Evolutionary conservation across 179 eudicot species (phyloP), one percentile per base, ranked within the genome.

Genomic region (Nepenthes alata): DNA sequence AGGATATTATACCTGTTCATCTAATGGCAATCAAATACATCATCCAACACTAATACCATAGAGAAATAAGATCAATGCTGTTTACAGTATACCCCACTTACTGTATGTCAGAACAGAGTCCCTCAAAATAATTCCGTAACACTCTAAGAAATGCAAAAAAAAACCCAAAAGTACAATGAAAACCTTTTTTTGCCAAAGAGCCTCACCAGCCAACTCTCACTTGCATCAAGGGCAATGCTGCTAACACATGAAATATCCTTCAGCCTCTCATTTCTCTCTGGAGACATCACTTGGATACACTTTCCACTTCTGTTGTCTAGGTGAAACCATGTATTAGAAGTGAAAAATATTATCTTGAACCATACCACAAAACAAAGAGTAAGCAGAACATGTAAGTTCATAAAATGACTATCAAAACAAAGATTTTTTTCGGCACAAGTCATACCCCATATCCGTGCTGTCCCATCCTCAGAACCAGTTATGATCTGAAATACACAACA

Each of bases 181-280:
- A 64, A 44, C 41, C 9, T 37, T 60, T 34, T 52, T 2, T 38
- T 6, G 38, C 37, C 48, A 4, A 60, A 47, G 54, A 73, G 45
- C 51, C 81, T 80, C 77, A 91, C 98, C 96, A 93, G 82, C 98
- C 98, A 93, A 72, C 89, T 93, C 74, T 87, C 98, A 77, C 95
- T 93, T 44, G 82, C 78, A 81, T 93, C 98, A 64, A 93, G 84
- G 52, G 96, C 85, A 80, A 93, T 76, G 77, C 96, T 82, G 65
- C 93, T 77, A 62, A 86, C 80, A 70, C 69, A 69, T 7, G 91
- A 66, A 63, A 60, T 66, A 50, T 70, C 84, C 63, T 78, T 80
- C 36, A 67, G 62, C 70, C 71, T 75, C 68, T 69, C 71, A 55
- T 81, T 82, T 72, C 72, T 80, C 67, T 63, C 70, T 11, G 85